Evolutionary conservation across 2,329 filamentous ascomycete species (phyloP), one percentile per base, ranked within the genome.

Genomic region (Pseudogymnoascus sp.): DNA sequence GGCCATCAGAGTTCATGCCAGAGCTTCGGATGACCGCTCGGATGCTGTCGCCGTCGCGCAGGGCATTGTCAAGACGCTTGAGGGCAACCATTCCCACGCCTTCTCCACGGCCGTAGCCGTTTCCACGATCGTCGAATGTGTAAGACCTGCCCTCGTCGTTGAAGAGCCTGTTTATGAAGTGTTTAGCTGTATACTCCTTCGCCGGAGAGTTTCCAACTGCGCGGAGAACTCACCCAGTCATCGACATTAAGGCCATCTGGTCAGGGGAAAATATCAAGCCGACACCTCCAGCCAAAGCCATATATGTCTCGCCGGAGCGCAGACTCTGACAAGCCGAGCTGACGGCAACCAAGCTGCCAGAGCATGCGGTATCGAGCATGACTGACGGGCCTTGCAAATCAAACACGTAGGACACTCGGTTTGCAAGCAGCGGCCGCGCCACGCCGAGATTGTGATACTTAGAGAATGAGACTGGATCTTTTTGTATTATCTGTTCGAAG

Each of bases 301-400:
- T 66, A 6, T 65, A 62, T 6, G 68, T 69, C 20, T 73, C 70
- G 8, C 69, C 66, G 12, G 60, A 64, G 9, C 67, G 65, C 11
- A 75, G 59, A 18, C 65, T 67, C 47, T 72, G 70, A 41, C 76
- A 77, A 2, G 79, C 81, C 38, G 79, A 70, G 66, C 84, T 79
- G 3, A 84, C 71, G 0, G 79, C 77, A 2, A 82, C 77, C 14
- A 85, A 72, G 47, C 79, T 80, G 3, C 78, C 59, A 18, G 62
- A 62, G 20, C 62, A 66, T 8, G 57, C 65, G 7, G 64, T 65
- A 28, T 65, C 64, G 18, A 65, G 9, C 3, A 64, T 65, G 12
- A 65, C 54, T 38, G 50, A 60, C 9, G 59, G 60, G 20, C 60
- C 60, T 37, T 38, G 16, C 60, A 64, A 60, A 60, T 66, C 65